Evolutionary conservation across 345 rosid species (phyloP).

Genomic region (Bruguiera gymnorhiza): DNA sequence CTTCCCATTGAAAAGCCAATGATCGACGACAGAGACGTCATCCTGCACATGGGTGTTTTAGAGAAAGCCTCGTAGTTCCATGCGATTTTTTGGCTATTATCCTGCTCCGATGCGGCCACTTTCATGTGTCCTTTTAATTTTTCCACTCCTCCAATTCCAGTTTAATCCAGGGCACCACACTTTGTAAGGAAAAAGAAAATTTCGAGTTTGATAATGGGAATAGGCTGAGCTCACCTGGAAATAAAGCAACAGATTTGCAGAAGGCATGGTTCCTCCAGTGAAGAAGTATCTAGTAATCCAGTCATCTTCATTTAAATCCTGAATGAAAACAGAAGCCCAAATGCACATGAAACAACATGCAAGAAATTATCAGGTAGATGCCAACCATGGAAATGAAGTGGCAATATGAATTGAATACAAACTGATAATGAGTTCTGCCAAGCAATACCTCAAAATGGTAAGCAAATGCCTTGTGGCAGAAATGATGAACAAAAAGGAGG

Average conservation of each 20-base stretch:
- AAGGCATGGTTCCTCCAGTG: conserved; percentile 88
- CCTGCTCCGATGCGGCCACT: no score
- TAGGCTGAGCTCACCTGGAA: conserved; percentile 51
- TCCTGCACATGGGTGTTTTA: conserved; percentile 39
- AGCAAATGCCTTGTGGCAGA: conserved; percentile 84
- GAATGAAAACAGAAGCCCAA: conserved; percentile 4
- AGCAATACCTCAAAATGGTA: conserved; percentile 73
- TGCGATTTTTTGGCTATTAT: background rate
- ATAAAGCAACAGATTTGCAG: conserved; percentile 79
- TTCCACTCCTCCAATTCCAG: background rate
- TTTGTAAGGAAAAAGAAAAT: background rate
- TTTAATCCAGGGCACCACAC: background rate
- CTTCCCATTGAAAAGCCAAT: conserved; percentile 82
- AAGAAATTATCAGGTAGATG: background rate
- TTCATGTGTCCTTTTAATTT: background rate
- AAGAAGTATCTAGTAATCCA: conserved; percentile 91
- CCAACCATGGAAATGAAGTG: background rate
- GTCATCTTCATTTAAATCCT: conserved; percentile 84
- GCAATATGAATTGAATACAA: background rate
- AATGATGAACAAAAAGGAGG: conserved; percentile 75
- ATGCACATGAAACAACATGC: background rate
- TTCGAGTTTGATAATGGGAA: background rate
- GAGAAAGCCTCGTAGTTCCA: background rate
- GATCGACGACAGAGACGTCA: conserved; percentile 60
- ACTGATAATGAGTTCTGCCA: background rate